Base-by-base conservation (phyloP, 2,329 filamentous ascomycete species). In the Trichoderma hamatum region DNA sequence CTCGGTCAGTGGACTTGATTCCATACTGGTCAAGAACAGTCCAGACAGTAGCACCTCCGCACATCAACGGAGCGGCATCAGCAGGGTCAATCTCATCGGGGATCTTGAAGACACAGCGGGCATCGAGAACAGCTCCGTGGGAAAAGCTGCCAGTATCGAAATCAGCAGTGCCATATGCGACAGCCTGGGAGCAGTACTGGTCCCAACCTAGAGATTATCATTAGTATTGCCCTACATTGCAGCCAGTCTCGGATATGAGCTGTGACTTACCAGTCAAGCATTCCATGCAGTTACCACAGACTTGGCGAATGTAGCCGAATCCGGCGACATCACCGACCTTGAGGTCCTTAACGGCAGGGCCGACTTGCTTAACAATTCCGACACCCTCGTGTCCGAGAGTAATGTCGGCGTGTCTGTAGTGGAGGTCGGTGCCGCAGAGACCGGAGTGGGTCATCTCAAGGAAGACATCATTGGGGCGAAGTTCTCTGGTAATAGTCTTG, bases 21-120 rank as follows among this genome's bases (percentile, higher is more conserved):
- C 87, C 87, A 72, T 91, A 86, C 64, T 88, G 83, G 73, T 82
- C 82, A 58, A 93, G 78, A 1, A 91, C 90, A 13, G 84, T 82
- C 76, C 84, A 93, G 9, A 90, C 82, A 0, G 91, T 93, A 39
- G 92, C 84, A n/a, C 91, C 90, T 21, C 85, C 91, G 74, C 91
- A 93, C 54, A 93, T 82, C 85, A 93, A 88, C 2, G 90, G 90
- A 28, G 90, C 83, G 11, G 82, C 81, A 63, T 80, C 72, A 58
- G 80, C 82, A 2, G 78, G 78, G 6, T 76, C 72, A 5, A 85
- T 71, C 4, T 76, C 78, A 21, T 82, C 79, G 34, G 82, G 83
- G 63, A 85, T 83, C 74, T 81, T 82, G 72, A 85, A 73, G 30
- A 81, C 81, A 69, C 91, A 92, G 70, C 76, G 77, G 9, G 75